These are phyloP conservation scores for Yarrowia divulgata DNA, from an alignment of 805 yeast species.

Conservation along the genomic window DNA sequence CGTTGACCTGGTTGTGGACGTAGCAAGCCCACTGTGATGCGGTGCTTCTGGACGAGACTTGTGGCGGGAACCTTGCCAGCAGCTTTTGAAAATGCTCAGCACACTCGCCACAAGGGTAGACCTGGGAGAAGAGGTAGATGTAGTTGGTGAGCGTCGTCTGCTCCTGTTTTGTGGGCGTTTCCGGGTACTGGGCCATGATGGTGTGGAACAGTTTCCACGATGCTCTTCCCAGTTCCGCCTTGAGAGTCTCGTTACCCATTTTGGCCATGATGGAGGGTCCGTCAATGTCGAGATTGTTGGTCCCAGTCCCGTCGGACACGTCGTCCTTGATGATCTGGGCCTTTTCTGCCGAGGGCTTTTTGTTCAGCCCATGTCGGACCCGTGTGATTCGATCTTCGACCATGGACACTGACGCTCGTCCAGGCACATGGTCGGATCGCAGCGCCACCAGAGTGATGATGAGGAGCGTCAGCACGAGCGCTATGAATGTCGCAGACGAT, in stretches of 20 bases:
- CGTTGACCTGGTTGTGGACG: constrained; percentile 86
- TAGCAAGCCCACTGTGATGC: constrained; percentile 98
- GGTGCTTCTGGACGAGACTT: constrained; percentile 70
- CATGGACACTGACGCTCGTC: constrained; percentile 24
- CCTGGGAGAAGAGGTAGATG: constrained; percentile 80
- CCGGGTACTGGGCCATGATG: constrained; percentile 90
- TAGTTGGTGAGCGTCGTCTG: constrained; percentile 67
- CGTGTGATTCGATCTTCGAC: constrained; percentile 41
- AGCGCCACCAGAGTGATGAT: constrained; percentile 30
- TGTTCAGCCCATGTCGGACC: constrained; percentile 41
- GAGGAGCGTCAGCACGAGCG: constrained; percentile 22
- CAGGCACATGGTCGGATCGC: constrained; percentile 32
- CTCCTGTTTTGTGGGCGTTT: constrained; percentile 70
- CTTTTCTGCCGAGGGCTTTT: not conserved
- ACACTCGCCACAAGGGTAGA: constrained; percentile 92
- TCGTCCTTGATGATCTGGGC: constrained; percentile 1
- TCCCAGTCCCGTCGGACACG: not conserved
- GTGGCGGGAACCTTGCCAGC: constrained; percentile 81
- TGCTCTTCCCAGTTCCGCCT: constrained; percentile 86
- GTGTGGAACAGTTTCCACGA: constrained; percentile 95
- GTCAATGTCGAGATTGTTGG: constrained; percentile 35
- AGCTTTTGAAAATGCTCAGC: constrained; percentile 86
- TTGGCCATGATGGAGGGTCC: constrained; percentile 83
- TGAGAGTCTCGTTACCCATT: constrained; percentile 83
- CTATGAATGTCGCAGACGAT: constrained; percentile 31